Evolutionary conservation across 2,329 filamentous ascomycete species (phyloP), one percentile per base, ranked within the genome.

Genomic region (Trichoderma simmonsii): DNA sequence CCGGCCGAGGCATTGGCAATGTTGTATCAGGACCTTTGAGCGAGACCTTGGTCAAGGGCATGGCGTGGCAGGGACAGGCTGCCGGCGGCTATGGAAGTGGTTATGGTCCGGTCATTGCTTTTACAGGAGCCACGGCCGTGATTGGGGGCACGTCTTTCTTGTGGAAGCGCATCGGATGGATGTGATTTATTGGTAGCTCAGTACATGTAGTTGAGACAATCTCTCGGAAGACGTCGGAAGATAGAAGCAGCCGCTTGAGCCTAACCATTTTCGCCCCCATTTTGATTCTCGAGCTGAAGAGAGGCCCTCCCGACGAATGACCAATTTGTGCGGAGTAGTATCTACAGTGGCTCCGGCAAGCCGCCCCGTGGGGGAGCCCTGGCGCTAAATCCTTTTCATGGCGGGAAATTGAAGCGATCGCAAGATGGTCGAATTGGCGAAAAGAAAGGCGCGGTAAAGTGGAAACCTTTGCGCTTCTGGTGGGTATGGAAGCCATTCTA

Each of bases 1-100:
- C 87, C 7, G 89, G 88, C 1, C 83, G 90, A 48, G 90, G 89
- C 0, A 81, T 92, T 3, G 89, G 90, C 1, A 91, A 90, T 74
- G 83, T 91, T 43, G 82, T 82, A 2, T 87, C 83, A 4, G 88
- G 88, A 0, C 88, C 88, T 4, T 62, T 90, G 72, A 90, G 88
- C 75, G 86, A 88, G 68, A 82, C 80, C 0, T 77, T 90, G 65
- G 76, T 90, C 48, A 80, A 79, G 51, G 82, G 83, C 0, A 80
- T 82, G 71, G 81, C 85, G 21, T 88, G 83, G 78, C 76, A 80
- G 54, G 80, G 78, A 18, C 73, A 79, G 48, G 80, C 77, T 2
- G 66, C 75, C 4, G 79, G 77, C 6, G 80, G 78, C 0, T 81
- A 79, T 43, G 80, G 79, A 0, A 80, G 77, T 0, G 79, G 80